Conservation (phyloP, 2,329 filamentous ascomycete species). For the Fusarium sp. region DNA sequence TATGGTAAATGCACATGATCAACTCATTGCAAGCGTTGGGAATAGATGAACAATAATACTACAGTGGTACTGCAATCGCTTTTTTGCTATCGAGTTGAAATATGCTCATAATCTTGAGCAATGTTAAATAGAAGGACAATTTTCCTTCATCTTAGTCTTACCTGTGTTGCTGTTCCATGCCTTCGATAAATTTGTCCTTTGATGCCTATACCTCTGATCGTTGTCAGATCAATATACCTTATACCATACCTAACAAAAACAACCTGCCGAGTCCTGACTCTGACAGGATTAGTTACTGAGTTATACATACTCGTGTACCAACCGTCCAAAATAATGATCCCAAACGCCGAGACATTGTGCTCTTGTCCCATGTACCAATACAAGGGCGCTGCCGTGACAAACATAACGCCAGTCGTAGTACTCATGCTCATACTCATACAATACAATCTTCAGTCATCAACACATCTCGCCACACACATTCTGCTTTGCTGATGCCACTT, state of each 20-base stretch:
- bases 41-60: background rate
- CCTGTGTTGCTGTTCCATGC: background rate
- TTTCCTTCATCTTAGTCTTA: background rate
- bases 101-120: background rate
- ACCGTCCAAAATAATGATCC: background rate
- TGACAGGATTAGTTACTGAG: background rate
- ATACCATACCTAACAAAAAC: background rate
- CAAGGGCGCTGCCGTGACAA: conserved; percentile 5
- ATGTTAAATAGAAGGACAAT: background rate
- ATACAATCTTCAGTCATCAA: conserved; percentile 28
- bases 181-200: background rate
- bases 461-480: conserved; percentile 30
- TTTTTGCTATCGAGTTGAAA: background rate
- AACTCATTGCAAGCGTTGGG: background rate
- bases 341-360: conserved; percentile 17
- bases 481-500: conserved; percentile 36
- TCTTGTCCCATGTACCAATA: conserved; percentile 11
- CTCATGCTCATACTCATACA: conserved; percentile 17
- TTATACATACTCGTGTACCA: background rate
- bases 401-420: conserved; percentile 13
- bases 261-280: background rate
- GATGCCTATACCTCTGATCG: background rate
- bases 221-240: background rate
- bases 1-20: background rate
- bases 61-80: background rate